Percentiles rank a stretch among this genome's conserved stretches.
Evolutionary conservation across 495 filamentous ascomycete genomes (phyloP).

Genomic region (Melanomma pulvis-pyrius): DNA sequence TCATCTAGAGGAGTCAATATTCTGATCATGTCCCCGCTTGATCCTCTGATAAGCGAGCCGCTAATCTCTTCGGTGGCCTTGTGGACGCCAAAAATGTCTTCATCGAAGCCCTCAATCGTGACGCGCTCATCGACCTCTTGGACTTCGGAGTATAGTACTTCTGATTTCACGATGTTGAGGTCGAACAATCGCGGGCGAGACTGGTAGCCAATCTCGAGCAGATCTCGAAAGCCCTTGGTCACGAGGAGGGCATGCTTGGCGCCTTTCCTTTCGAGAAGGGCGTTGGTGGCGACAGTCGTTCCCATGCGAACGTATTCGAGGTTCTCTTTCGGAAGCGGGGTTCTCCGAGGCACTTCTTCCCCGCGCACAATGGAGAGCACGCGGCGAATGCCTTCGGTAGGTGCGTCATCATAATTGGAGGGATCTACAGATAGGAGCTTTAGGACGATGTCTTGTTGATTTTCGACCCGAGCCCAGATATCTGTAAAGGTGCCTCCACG

Average conservation of each 20-base stretch:
- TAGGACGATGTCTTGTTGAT: not conserved
- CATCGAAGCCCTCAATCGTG: not conserved
- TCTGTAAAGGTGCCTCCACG: not conserved
- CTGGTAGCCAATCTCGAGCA: constrained; percentile 5
- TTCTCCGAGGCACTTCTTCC: not conserved
- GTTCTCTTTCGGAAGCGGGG: not conserved
- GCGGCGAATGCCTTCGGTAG: not conserved
- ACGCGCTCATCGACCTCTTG: not conserved
- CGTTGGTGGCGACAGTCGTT: not conserved
- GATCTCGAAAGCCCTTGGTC: not conserved
- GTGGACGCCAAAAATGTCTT: not conserved
- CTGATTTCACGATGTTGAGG: not conserved
- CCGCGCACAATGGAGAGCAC: not conserved
- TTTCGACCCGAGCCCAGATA: not conserved
- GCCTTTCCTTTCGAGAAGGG: constrained; percentile 1
- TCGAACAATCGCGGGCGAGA: constrained; percentile 1
- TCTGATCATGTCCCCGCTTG: constrained; percentile 1
- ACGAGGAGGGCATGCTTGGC: constrained; percentile 4
- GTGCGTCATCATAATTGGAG: not conserved
- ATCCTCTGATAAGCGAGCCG: not conserved
- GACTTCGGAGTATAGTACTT: not conserved
- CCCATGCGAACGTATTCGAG: constrained; percentile 1
- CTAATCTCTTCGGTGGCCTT: not conserved
- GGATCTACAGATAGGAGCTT: not conserved
- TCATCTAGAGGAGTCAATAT: constrained; percentile 1